Percentiles rank a stretch among this genome's conserved stretches.
Evolutionary conservation across 805 yeast genomes (phyloP).

Genomic region (Hanseniaspora taiwanica): DNA sequence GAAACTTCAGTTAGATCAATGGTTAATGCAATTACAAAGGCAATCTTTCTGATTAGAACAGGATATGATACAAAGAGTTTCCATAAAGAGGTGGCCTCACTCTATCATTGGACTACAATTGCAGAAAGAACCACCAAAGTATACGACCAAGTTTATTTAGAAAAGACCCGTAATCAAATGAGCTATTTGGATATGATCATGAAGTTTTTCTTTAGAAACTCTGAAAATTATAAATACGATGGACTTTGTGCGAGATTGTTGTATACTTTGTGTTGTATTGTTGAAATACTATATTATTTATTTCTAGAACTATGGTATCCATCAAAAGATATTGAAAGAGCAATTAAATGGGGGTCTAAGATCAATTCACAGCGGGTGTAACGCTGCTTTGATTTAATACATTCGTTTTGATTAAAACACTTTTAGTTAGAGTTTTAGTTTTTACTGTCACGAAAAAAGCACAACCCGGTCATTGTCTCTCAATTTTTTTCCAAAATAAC

Average conservation of each 20-base stretch:
- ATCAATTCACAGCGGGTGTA: neutral
- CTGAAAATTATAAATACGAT: slow-evolving; percentile 23
- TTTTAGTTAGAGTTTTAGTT: too few relatives aligned
- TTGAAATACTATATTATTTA: slow-evolving; percentile 54
- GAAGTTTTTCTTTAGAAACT: slow-evolving; percentile 37
- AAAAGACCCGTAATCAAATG: too few relatives aligned
- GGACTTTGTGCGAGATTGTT: slow-evolving; percentile 81
- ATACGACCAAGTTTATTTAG: slow-evolving; percentile 35
- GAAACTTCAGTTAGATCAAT: slow-evolving; percentile 73
- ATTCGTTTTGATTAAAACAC: too few relatives aligned
- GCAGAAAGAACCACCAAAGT: slow-evolving; percentile 79
- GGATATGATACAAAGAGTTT: slow-evolving; percentile 57
- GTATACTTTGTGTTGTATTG: slow-evolving; percentile 66
- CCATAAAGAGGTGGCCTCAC: slow-evolving; percentile 59
- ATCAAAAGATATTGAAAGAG: slow-evolving; percentile 52
- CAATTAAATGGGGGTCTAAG: slow-evolving; percentile 50
- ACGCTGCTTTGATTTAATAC: too few relatives aligned
- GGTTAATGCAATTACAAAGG: slow-evolving; percentile 57
- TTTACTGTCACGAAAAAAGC: too few relatives aligned
- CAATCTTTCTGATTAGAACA: slow-evolving; percentile 45
- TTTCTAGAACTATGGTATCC: slow-evolving; percentile 61
- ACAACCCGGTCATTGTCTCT: too few relatives aligned
- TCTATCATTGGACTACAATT: slow-evolving; percentile 89
- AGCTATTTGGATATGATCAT: slow-evolving; percentile 36
- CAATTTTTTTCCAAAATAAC: too few relatives aligned